These are phyloP conservation scores for Boletus pseudopeckii DNA, from an alignment of 768 basidiomycete species.

Conservation along the genomic window DNA sequence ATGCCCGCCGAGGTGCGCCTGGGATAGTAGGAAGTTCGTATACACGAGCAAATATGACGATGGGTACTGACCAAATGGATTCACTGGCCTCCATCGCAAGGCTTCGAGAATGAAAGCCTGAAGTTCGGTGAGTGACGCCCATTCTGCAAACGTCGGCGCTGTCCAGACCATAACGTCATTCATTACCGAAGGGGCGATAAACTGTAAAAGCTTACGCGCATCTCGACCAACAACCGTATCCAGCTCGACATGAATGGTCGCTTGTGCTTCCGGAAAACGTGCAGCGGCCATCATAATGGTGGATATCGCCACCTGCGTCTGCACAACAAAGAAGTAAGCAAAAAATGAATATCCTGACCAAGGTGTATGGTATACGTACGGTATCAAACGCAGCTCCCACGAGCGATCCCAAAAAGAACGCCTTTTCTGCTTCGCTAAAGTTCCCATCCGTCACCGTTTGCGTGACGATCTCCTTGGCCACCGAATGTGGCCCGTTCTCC, in stretches of 20 bases:
- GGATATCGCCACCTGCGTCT: slow-evolving; percentile 28
- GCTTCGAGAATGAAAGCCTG: slow-evolving; percentile 39
- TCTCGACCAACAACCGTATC: slow-evolving; percentile 37
- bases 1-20: slow-evolving; percentile 24
- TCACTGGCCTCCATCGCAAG: slow-evolving; percentile 39
- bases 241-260: slow-evolving; percentile 35
- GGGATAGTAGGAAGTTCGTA: background rate
- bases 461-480: slow-evolving; percentile 53
- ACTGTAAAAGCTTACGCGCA: slow-evolving; percentile 21
- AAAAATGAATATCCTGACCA: background rate
- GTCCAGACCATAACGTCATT: background rate
- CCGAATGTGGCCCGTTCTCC: slow-evolving; percentile 28
- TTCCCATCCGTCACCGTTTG: slow-evolving; percentile 43
- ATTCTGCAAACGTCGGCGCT: slow-evolving; percentile 40
- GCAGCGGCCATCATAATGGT: slow-evolving; percentile 39
- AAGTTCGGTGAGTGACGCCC: slow-evolving; percentile 31
- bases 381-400: slow-evolving; percentile 62
- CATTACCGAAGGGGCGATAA: background rate
- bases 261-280: slow-evolving; percentile 32
- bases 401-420: slow-evolving; percentile 59
- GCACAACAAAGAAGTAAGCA: background rate
- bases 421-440: slow-evolving; percentile 48
- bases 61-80: slow-evolving; percentile 24
- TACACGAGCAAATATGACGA: background rate
- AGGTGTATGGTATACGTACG: slow-evolving; percentile 12